Base-by-base conservation (phyloP, 1,284 basidiomycete species). In the Cryptococcus sp. region DNA sequence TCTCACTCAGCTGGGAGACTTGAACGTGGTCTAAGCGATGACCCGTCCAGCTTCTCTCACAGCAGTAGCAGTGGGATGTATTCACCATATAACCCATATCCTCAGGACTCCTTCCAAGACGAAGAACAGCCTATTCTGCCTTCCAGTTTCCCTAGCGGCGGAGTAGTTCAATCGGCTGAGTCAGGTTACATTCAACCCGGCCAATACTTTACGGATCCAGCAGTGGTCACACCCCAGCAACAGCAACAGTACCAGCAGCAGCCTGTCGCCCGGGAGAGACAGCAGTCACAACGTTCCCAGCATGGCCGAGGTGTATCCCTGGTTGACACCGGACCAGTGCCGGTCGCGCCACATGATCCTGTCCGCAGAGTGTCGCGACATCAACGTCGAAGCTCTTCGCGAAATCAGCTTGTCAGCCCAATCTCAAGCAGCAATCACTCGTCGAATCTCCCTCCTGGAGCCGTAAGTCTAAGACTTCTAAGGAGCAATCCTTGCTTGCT, bases 271-370 rank as follows among this genome's bases (percentile, higher is more conserved):
- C 49, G 66, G 48, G 48, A 64, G 48, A 51, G 61, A 32, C 58
- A 58, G 53, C 33, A n/a, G 8, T 43, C 43, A n/a, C 30, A 34
- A 36, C 42, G 15, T 14, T 43, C 43, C 10, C 55, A 52, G 46
- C 66, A 68, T 45, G 76, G 70, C 10, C 80, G 86, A 15, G 89
- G 90, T 35, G 80, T 93, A 36, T 85, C 84, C 51, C 73, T 93
- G 56, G 83, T 83, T 49, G 90, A 93, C 66, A 80, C 82, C 61
- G 90, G 90, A 13, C 88, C 88, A 48, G 87, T 91, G 2, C 83
- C 83, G 34, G 82, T 82, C 32, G 83, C 85, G 5, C 85, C 88
- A 4, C 64, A 66, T 43, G 68, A 73, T 53, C 69, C 73, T 11
- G 73, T 75, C n/a, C 61, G 73, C 57, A 56, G 72, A 32, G 71